phyloP scores from a whole-genome alignment of 805 yeast genomes.

The Saturnispora serradocipensis region DNA sequence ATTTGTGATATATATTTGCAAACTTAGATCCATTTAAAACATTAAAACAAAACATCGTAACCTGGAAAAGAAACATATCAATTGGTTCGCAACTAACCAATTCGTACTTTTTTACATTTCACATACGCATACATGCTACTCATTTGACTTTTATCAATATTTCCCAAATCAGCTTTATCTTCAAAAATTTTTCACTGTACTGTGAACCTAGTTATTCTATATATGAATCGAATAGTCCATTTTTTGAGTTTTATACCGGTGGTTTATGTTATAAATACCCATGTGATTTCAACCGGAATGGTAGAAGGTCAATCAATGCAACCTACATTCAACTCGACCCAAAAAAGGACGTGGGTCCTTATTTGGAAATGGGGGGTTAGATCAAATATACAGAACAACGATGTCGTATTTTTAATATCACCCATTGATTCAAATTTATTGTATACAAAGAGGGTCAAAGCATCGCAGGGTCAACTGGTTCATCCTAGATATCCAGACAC shows the following conservation, averaged over 20 bases:
- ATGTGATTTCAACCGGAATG: constrained; percentile 62
- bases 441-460: constrained; percentile 76
- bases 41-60: no score
- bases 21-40: no score
- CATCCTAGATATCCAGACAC: constrained; percentile 61
- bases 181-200: neutral
- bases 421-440: constrained; percentile 72
- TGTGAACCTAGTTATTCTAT: neutral
- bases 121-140: no score
- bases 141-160: no score
- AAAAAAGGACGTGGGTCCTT: constrained; percentile 51
- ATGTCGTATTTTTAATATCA: constrained; percentile 67
- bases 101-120: no score
- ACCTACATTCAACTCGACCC: constrained; percentile 59
- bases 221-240: constrained; percentile 24
- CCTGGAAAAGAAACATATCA: no score
- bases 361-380: constrained; percentile 57
- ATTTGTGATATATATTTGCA: no score
- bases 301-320: constrained; percentile 81
- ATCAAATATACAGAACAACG: constrained; percentile 45
- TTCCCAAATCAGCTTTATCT: neutral
- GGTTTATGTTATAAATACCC: constrained; percentile 54
- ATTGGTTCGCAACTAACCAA: no score
- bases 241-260: constrained; percentile 76
- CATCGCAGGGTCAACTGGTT: constrained; percentile 61